These are phyloP conservation scores for Salvia miltiorrhiza DNA, from an alignment of 257 asterid genomes.

Conservation along the genomic window DNA sequence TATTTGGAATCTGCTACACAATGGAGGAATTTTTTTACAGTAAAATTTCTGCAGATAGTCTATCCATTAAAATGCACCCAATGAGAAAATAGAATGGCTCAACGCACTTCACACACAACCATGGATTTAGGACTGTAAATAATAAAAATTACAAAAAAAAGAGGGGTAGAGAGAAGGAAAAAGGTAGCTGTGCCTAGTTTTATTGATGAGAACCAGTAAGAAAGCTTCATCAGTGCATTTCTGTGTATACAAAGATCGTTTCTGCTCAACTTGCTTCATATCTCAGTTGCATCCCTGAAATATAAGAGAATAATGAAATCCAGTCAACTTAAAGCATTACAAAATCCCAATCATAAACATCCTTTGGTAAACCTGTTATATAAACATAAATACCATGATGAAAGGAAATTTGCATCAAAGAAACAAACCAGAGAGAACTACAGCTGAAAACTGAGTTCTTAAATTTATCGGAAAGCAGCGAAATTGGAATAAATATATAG, in stretches of 20 bases:
- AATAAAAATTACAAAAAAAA: background rate
- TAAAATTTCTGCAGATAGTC: background rate
- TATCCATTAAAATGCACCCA: background rate
- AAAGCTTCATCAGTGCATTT: background rate
- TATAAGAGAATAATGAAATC: background rate
- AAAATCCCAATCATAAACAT: background rate
- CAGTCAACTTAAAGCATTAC: background rate
- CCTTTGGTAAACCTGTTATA: background rate
- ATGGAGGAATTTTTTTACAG: background rate
- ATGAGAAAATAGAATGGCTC: background rate
- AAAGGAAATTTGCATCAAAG: background rate
- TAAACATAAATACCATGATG: background rate
- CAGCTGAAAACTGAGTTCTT: background rate
- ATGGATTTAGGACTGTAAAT: background rate
- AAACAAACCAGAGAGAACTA: background rate
- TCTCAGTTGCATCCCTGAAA: conserved; percentile 16
- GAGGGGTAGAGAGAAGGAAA: background rate
- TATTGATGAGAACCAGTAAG: conserved; percentile 13
- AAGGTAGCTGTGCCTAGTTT: conserved; percentile 3
- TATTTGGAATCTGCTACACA: background rate
- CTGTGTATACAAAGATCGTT: conserved; percentile 16
- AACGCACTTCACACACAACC: background rate
- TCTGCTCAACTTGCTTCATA: background rate
- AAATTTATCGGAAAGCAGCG: background rate
- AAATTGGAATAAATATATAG: background rate